These are phyloP conservation scores for Fistulinella prunicolor DNA, from an alignment of 768 basidiomycete genomes.

Conservation along the genomic window DNA sequence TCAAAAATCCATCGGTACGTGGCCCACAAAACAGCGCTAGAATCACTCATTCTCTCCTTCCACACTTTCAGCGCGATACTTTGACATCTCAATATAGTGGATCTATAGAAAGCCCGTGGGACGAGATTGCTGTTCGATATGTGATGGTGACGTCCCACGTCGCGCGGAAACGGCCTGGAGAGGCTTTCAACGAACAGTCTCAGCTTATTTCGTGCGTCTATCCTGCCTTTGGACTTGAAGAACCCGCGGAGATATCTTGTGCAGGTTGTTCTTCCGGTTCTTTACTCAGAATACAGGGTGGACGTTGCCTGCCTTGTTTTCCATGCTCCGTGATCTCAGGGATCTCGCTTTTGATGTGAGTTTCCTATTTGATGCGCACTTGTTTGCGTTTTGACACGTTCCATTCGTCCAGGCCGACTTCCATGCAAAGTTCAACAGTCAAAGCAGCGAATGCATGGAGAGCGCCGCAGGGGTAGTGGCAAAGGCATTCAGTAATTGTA, in stretches of 20 bases:
- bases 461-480: constrained; percentile 84
- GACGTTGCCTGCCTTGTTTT: constrained; percentile 82
- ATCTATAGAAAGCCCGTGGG: constrained; percentile 73
- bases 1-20: constrained; percentile 53
- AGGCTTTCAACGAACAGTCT: constrained; percentile 81
- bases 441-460: constrained; percentile 71
- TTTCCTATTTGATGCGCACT: not conserved
- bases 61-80: constrained; percentile 27
- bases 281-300: constrained; percentile 82
- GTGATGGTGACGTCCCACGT: constrained; percentile 71
- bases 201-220: constrained; percentile 68
- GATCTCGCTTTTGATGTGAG: constrained; percentile 83
- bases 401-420: constrained; percentile 50
- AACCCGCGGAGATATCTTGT: not conserved
- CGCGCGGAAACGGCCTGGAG: constrained; percentile 59
- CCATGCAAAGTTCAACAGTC: constrained; percentile 52
- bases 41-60: constrained; percentile 32
- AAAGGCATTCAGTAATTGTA: constrained; percentile 86
- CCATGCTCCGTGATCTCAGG: constrained; percentile 74
- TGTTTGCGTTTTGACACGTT: not conserved
- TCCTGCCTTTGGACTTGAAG: not conserved
- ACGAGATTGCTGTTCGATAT: constrained; percentile 83
- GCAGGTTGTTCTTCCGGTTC: constrained; percentile 72
- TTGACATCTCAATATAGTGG: constrained; percentile 44
- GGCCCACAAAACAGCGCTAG: not conserved